Evolutionary conservation across 331 rosid species (phyloP), one percentile per base, ranked within the genome.

Genomic region (Spiraea crenata): DNA sequence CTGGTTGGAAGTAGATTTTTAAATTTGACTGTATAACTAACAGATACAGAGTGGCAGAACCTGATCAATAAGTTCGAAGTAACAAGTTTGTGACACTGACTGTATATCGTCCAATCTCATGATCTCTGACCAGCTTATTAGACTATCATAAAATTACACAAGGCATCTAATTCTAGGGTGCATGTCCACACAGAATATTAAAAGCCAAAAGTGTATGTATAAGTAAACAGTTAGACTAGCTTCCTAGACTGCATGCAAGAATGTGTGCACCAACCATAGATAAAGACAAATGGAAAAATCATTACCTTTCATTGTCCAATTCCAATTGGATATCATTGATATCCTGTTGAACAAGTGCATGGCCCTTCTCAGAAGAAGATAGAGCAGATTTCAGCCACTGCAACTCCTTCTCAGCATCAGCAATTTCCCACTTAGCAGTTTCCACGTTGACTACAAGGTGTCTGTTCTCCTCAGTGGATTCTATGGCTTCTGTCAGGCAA

Each of bases 391-490:
- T 91, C 72, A 91, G 88, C 88, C 90, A 86, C 85, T 87, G 92
- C 55, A 85, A 75, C 82, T 91, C 97, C 90, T 89, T 93, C 80
- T 93, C 99, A 46, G 91, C 86, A 79, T 91, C 97, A 48, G 92
- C 88, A 77, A 89, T 76, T 76, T 93, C 97, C 97, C 87, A 84
- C 80, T 74, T 93, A 2, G 85, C 75, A 65, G 78, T 85, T 82
- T 93, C 99, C 55, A 91, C 82, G 57, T 79, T 75, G 59, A 82
- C 66, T 37, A 86, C 79, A 79, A 89, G 84, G 71, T 82, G 91
- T 37, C 89, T 89, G 67, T 85, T 96, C 55, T 87, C 99, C 65
- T 87, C 85, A 41, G 82, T 74, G 59, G 71, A 79, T 85, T 82
- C 87, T 17, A 74, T 71, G 31, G 89, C 96, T 46, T 93, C 99